These are phyloP conservation scores for Rhodotorula mucilaginosa DNA, from an alignment of 1,284 basidiomycete species.

Conservation along the genomic window DNA sequence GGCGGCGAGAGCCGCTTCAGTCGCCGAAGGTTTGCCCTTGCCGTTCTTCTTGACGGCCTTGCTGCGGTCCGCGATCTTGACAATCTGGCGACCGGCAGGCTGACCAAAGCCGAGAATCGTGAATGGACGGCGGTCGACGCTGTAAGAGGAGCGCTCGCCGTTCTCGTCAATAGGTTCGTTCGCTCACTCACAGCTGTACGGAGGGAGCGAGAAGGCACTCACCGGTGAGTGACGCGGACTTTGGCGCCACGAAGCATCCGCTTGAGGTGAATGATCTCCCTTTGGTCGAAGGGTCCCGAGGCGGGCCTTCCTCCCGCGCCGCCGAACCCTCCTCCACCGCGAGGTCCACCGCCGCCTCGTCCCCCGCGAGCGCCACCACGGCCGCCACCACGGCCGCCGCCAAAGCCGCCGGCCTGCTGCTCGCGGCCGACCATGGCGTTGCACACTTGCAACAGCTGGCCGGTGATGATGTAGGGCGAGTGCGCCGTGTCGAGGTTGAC, in stretches of 20 bases:
- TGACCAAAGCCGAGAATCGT: conserved; percentile 31
- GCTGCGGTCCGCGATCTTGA: conserved; percentile 12
- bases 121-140: conserved; percentile 20
- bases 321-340: background rate
- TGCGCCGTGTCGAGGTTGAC: conserved; percentile 36
- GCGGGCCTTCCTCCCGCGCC: background rate
- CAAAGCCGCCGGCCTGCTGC: background rate
- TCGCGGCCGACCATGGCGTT: conserved; percentile 23
- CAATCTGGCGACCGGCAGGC: conserved; percentile 15
- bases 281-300: background rate
- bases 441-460: conserved; percentile 24
- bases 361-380: conserved; percentile 18
- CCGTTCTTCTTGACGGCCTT: conserved; percentile 7
- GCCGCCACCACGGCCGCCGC: background rate
- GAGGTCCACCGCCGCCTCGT: conserved; percentile 4
- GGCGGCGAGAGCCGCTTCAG: conserved; percentile 21
- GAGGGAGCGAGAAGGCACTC: background rate
- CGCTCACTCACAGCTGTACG: background rate
- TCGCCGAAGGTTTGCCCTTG: conserved; percentile 9
- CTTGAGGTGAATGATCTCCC: conserved; percentile 24
- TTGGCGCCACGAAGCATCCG: conserved; percentile 22
- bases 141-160: background rate
- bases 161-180: background rate
- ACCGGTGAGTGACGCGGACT: conserved; percentile 36
- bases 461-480: conserved; percentile 30